These are phyloP conservation scores for Saccharomyces mikatae DNA, from an alignment of 805 yeast species.

Conservation along the genomic window DNA sequence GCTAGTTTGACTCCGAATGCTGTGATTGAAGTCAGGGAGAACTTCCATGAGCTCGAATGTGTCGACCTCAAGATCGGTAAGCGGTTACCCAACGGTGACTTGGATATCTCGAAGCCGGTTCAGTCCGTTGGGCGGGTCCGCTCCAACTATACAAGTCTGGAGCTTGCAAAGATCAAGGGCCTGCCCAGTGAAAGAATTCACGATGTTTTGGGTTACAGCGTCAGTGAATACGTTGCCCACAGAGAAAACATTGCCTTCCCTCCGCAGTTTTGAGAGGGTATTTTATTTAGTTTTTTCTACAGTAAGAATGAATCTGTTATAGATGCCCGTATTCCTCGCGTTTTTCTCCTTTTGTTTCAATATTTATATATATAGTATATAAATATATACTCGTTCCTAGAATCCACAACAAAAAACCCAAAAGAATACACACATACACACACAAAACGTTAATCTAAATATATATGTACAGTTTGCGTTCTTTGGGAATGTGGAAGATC, in stretches of 20 bases:
- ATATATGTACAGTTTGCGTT: not conserved
- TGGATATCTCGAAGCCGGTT: slow-evolving; percentile 36
- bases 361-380: not conserved
- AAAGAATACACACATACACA: slow-evolving; percentile 18
- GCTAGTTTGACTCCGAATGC: slow-evolving; percentile 96
- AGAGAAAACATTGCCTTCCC: slow-evolving; percentile 86
- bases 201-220: slow-evolving; percentile 54
- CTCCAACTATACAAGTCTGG: slow-evolving; percentile 77
- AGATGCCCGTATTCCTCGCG: not conserved
- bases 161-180: slow-evolving; percentile 75
- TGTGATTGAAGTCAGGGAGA: slow-evolving; percentile 67
- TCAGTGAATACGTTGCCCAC: slow-evolving; percentile 75
- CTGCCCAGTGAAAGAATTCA: slow-evolving; percentile 71
- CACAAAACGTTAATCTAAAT: slow-evolving; percentile 11
- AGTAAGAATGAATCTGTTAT: not conserved
- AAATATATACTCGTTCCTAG: not conserved
- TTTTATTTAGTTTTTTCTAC: not conserved
- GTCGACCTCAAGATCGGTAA: slow-evolving; percentile 59
- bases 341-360: not conserved
- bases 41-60: slow-evolving; percentile 84
- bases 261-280: slow-evolving; percentile 13
- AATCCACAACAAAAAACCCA: not conserved
- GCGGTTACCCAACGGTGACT: slow-evolving; percentile 30
- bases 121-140: slow-evolving; percentile 77
- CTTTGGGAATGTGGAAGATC: not conserved